Evolutionary conservation across 2,329 filamentous ascomycete genomes (phyloP).

Genomic region (Aspergillus piperis): DNA sequence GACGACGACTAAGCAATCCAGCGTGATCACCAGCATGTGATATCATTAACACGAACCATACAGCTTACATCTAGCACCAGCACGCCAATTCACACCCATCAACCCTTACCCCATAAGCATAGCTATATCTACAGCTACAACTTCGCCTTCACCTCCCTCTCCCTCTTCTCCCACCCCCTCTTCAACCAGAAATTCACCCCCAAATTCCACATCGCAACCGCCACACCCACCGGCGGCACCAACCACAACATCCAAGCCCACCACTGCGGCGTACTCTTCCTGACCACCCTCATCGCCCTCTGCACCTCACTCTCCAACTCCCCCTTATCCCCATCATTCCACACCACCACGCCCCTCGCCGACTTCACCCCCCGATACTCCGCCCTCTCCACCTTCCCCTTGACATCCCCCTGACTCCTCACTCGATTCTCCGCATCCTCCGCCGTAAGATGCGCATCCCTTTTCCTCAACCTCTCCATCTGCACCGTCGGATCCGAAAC

Average conservation of each 20-base stretch:
- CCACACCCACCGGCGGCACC: conserved; percentile 73
- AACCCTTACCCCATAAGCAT: neutral
- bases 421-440: conserved; percentile 89
- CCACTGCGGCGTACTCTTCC: conserved; percentile 69
- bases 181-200: conserved; percentile 72
- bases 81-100: neutral
- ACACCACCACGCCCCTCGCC: conserved; percentile 74
- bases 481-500: conserved; percentile 79
- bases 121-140: conserved; percentile 43
- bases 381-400: conserved; percentile 76
- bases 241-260: conserved; percentile 73
- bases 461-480: conserved; percentile 72
- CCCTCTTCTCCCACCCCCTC: conserved; percentile 66
- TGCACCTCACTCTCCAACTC: conserved; percentile 69
- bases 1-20: no score
- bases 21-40: no score
- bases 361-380: conserved; percentile 56
- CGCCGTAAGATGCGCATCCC: conserved; percentile 76
- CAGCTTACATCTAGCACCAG: no score
- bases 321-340: conserved; percentile 79
- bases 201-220: conserved; percentile 69
- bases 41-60: no score
- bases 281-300: conserved; percentile 65
- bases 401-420: conserved; percentile 80
- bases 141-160: conserved; percentile 61